Evolutionary conservation across 768 basidiomycete species (phyloP), one percentile per base, ranked within the genome.

Genomic region (Stropharia rugosoannulata): DNA sequence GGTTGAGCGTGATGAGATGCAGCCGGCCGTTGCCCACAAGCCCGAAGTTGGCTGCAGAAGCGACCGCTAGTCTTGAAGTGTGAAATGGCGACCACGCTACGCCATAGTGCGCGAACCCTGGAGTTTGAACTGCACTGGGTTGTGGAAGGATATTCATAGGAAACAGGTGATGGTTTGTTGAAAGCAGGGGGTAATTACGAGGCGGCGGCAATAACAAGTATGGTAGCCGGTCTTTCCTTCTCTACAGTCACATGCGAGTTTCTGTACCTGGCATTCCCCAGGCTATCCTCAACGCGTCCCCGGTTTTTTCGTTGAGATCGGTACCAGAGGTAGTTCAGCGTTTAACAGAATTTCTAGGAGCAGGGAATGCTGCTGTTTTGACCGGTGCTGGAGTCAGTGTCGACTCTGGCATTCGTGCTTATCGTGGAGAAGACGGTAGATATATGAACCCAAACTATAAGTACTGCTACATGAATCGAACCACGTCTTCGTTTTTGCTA

Each of bases 371-470:
- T 46, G 73, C 87, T 0, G 73, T 94, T 13, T 68, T 98, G 52
- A 95, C 93, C 0, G 95, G 95, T 2, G 96, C 96, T 0, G 96
- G 96, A 6, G 91, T 97, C 60, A 92, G 90, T 68, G 95, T 98
- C 27, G 96, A 98, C 70, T 93, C 90, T 25, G 96, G 96, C 43
- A 96, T 98, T 57, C 79, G 93, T 61, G 94, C 95, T n/a, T 97
- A 98, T 71, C 77, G 95, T 55, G 95, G 95, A 38, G 68, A 77
- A 58, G 90, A 95, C 65, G 95, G 95, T 13, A 76, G 87, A 59
- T 93, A 93, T 70, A 84, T 90, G 83, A 91, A 93, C 64, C 90
- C 89, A n/a, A 88, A 93, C 69, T 93, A 90, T 76, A 87, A 85
- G 90, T 91, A 64, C 61, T 32, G 82, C 68, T 25, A 18, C 13